phyloP scores from a whole-genome alignment of 2,329 filamentous ascomycete genomes.

The Alternaria sp. region DNA sequence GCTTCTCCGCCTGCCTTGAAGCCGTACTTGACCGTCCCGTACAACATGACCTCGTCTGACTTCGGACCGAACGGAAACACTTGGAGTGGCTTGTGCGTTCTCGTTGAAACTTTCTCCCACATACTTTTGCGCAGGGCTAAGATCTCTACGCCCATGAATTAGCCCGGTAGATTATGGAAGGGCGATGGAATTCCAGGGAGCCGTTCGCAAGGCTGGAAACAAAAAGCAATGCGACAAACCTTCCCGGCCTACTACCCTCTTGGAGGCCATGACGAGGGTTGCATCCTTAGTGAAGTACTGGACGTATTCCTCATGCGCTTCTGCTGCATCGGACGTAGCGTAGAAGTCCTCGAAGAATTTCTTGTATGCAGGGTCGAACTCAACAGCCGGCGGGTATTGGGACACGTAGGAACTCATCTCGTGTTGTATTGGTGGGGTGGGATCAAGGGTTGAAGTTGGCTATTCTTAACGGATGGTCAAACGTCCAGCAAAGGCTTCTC shows the following conservation, averaged over 20 bases:
- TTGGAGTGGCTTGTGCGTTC: conserved; percentile 55
- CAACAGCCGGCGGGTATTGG: conserved; percentile 41
- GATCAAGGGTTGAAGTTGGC: neutral
- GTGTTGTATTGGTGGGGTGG: neutral
- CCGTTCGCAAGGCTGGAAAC: neutral
- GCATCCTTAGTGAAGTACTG: conserved; percentile 57
- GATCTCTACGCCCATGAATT: conserved; percentile 51
- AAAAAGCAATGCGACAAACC: conserved; percentile 43
- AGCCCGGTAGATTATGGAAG: neutral
- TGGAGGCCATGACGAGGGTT: conserved; percentile 60
- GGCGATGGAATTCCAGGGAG: neutral
- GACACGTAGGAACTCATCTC: conserved; percentile 43
- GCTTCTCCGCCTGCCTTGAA: conserved; percentile 58
- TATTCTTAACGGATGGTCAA: conserved; percentile 1
- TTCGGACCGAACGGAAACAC: conserved; percentile 58
- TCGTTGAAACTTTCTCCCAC: conserved; percentile 59
- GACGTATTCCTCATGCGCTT: conserved; percentile 57
- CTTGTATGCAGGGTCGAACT: conserved; percentile 51
- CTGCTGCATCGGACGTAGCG: conserved; percentile 54
- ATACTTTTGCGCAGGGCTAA: conserved; percentile 58
- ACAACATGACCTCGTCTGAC: conserved; percentile 60
- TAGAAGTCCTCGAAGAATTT: conserved; percentile 57
- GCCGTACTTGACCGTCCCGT: conserved; percentile 60
- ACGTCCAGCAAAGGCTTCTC: conserved; percentile 4
- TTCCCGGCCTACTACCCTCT: conserved; percentile 52